Percentiles rank a stretch among this genome's conserved stretches.
phyloP scores from a whole-genome alignment of 192 early-diverging fungal species.

The Kappamyces sp. region DNA sequence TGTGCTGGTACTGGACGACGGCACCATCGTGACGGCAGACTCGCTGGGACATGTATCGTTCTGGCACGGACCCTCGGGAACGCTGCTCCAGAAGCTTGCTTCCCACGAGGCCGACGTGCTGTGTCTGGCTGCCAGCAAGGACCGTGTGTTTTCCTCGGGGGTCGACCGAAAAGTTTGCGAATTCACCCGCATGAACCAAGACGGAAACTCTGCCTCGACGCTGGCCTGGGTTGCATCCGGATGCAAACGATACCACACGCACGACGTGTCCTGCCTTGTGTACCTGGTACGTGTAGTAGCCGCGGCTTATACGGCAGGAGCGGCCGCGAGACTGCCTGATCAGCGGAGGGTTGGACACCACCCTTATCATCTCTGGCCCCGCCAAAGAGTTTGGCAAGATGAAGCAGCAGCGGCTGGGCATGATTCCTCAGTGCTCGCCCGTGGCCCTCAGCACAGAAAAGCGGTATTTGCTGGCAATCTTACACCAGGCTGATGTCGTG shows the following conservation, averaged over 20 bases:
- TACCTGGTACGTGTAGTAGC: conserved; percentile 40
- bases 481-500: conserved; percentile 39
- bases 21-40: conserved; percentile 83
- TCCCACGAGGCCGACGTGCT: conserved; percentile 86
- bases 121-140: conserved; percentile 61
- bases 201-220: background rate
- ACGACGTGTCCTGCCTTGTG: conserved; percentile 87
- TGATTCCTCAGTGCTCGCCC: conserved; percentile 54
- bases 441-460: conserved; percentile 28
- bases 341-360: conserved; percentile 69
- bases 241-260: conserved; percentile 83
- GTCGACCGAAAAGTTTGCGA: conserved; percentile 83
- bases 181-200: conserved; percentile 49
- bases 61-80: conserved; percentile 70
- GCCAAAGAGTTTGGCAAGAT: conserved; percentile 30
- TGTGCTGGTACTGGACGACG: conserved; percentile 57
- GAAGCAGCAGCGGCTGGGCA: conserved; percentile 41
- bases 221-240: conserved; percentile 72
- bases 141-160: conserved; percentile 74
- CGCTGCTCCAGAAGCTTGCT: conserved; percentile 62
- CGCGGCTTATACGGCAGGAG: conserved; percentile 22
- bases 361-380: conserved; percentile 33
- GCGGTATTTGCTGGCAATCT: background rate
- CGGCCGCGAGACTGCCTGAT: conserved; percentile 64
- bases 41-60: conserved; percentile 86